phyloP scores from a whole-genome alignment of 345 rosid genomes.

The Noccaea bulbosa region DNA sequence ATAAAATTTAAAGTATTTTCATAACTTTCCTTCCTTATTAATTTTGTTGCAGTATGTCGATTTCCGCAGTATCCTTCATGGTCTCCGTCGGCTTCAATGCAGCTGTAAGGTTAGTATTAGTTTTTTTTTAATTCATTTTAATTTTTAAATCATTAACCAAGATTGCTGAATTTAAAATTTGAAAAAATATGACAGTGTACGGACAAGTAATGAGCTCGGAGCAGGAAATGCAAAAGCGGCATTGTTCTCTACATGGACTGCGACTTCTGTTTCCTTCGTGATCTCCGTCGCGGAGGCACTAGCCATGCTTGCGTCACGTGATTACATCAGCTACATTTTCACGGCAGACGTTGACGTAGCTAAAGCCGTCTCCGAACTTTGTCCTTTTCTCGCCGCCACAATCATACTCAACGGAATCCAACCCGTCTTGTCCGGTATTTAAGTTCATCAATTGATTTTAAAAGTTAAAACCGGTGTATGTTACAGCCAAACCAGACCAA shows the following conservation, averaged over 20 bases:
- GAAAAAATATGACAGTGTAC: neutral
- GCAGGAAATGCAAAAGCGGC: constrained; percentile 13
- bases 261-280: constrained; percentile 12
- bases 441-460: too few relatives aligned
- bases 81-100: constrained; percentile 17
- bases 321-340: constrained; percentile 15
- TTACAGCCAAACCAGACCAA: neutral
- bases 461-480: neutral
- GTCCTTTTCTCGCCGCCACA: constrained; percentile 12
- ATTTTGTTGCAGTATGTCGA: neutral
- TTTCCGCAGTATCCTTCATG: constrained; percentile 15
- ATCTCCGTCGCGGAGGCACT: constrained; percentile 12
- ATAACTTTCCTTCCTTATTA: too few relatives aligned
- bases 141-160: neutral
- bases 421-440: constrained; percentile 16
- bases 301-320: constrained; percentile 4
- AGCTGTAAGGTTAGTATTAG: constrained; percentile 6
- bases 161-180: neutral
- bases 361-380: constrained; percentile 13
- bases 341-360: neutral
- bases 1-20: too few relatives aligned
- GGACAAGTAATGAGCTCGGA: constrained; percentile 18
- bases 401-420: constrained; percentile 9
- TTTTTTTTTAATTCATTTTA: neutral
- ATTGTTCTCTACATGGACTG: constrained; percentile 7